phyloP scores from a whole-genome alignment of 176 grass and related monocot species.

The Eleusine coracana region DNA sequence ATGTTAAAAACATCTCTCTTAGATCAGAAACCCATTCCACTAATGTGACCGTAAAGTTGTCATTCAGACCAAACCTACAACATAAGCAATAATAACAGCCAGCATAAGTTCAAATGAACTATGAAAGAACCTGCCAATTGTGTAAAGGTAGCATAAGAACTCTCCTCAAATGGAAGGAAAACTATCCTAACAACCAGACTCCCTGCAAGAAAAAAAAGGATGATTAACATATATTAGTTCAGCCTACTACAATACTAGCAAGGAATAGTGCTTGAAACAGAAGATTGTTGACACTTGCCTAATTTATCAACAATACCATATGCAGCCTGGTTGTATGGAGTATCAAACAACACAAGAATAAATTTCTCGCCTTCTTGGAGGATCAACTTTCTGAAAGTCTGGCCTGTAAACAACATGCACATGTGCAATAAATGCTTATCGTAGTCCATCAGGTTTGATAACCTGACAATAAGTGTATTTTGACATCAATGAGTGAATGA shows the following conservation, averaged over 20 bases:
- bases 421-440: constrained; percentile 91
- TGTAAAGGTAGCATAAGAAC: constrained; percentile 91
- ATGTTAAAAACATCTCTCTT: neutral
- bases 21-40: constrained; percentile 7
- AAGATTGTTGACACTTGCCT: constrained; percentile 60
- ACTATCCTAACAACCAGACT: constrained; percentile 98
- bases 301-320: constrained; percentile 93
- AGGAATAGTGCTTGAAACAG: constrained; percentile 33
- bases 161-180: constrained; percentile 99
- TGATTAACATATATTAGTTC: constrained; percentile 20
- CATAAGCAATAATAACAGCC: neutral
- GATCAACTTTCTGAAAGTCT: constrained; percentile 86
- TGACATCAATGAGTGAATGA: constrained; percentile 20
- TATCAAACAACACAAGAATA: constrained; percentile 90
- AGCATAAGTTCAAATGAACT: constrained; percentile 34
- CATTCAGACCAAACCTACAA: neutral
- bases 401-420: constrained; percentile 95
- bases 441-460: constrained; percentile 67
- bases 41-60: constrained; percentile 27
- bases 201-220: constrained; percentile 53
- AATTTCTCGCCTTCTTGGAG: constrained; percentile 98
- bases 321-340: constrained; percentile 95
- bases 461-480: constrained; percentile 54
- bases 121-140: constrained; percentile 77
- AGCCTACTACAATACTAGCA: constrained; percentile 14